phyloP scores from a whole-genome alignment of 2,329 filamentous ascomycete species.

The Mycosphaerella arachidis region DNA sequence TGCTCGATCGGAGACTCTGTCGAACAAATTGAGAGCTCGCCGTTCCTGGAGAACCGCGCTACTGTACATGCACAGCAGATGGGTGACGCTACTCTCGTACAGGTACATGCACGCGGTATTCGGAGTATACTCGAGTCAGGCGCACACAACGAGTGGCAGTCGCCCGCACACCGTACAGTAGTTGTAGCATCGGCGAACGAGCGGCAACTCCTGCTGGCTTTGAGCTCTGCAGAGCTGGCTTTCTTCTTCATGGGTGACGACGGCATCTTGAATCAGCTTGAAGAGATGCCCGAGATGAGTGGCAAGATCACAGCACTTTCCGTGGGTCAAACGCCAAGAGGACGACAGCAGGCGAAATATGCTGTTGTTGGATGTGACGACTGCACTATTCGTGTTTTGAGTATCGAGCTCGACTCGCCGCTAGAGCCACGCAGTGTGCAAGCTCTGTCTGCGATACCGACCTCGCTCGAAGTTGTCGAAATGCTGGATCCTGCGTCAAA shows the following conservation, averaged over 20 bases:
- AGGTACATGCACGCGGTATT: slow-evolving; percentile 95
- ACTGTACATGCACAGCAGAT: slow-evolving; percentile 92
- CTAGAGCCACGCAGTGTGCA: slow-evolving; percentile 93
- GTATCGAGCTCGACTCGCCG: slow-evolving; percentile 61
- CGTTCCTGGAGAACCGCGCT: slow-evolving; percentile 81
- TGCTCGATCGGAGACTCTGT: slow-evolving; percentile 95
- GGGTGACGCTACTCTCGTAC: slow-evolving; percentile 85
- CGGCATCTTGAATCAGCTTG: slow-evolving; percentile 68
- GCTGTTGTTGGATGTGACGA: slow-evolving; percentile 96
- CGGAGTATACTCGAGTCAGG: slow-evolving; percentile 76
- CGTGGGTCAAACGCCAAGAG: slow-evolving; percentile 86
- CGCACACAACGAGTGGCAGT: slow-evolving; percentile 85
- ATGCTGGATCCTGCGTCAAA: slow-evolving; percentile 93
- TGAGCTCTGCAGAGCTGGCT: slow-evolving; percentile 94
- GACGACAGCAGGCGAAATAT: slow-evolving; percentile 82
- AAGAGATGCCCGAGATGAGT: slow-evolving; percentile 91
- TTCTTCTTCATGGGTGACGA: slow-evolving; percentile 98
- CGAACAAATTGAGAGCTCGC: slow-evolving; percentile 89
- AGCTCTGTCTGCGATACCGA: slow-evolving; percentile 84
- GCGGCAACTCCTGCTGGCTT: slow-evolving; percentile 83
- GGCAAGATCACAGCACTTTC: slow-evolving; percentile 94
- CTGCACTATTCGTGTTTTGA: slow-evolving; percentile 77
- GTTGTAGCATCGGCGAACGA: slow-evolving; percentile 92
- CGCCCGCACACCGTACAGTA: slow-evolving; percentile 89
- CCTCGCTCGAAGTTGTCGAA: slow-evolving; percentile 81